A percentile compares a stretch with the other conserved stretches of the same genome.
These are phyloP conservation scores for Saksenaea oblongispora DNA, from an alignment of 371 early-diverging fungal genomes.

Conservation along the genomic window DNA sequence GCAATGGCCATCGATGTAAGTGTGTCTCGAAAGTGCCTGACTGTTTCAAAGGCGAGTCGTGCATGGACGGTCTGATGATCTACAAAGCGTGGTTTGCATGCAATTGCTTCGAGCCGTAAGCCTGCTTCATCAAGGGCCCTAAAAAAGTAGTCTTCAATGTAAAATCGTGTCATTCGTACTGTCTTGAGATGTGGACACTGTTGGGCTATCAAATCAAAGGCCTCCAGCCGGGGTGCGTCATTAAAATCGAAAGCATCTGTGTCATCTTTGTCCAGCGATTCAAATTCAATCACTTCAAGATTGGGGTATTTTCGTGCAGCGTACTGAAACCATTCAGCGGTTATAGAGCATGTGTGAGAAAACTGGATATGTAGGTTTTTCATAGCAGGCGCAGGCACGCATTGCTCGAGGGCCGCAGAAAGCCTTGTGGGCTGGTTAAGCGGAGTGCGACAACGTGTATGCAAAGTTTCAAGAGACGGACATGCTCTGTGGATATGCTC, in stretches of 20 bases:
- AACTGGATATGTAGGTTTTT: not conserved
- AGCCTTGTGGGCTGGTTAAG: not conserved
- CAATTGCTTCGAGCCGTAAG: slow-evolving; percentile 1
- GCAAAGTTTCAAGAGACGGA: slow-evolving; percentile 2
- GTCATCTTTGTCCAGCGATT: not conserved
- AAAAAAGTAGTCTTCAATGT: not conserved
- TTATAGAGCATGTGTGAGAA: not conserved
- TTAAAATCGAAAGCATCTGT: not conserved
- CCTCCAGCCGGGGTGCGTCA: not conserved
- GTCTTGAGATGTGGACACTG: not conserved
- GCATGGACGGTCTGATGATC: not conserved
- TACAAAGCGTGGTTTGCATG: slow-evolving; percentile 1
- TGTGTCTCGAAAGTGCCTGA: not conserved
- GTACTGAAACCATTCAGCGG: slow-evolving; percentile 2
- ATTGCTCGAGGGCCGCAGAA: not conserved
- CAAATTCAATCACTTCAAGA: not conserved
- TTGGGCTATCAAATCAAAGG: not conserved
- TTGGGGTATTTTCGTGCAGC: not conserved
- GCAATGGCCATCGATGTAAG: not conserved
- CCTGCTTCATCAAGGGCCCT: not conserved
- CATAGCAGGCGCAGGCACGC: not conserved
- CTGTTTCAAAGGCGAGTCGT: not conserved
- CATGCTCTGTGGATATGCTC: not conserved
- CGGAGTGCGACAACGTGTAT: not conserved
- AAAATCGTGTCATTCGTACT: not conserved